Base-by-base conservation (phyloP, 306 rosid species). In the Betula pendula region DNA sequence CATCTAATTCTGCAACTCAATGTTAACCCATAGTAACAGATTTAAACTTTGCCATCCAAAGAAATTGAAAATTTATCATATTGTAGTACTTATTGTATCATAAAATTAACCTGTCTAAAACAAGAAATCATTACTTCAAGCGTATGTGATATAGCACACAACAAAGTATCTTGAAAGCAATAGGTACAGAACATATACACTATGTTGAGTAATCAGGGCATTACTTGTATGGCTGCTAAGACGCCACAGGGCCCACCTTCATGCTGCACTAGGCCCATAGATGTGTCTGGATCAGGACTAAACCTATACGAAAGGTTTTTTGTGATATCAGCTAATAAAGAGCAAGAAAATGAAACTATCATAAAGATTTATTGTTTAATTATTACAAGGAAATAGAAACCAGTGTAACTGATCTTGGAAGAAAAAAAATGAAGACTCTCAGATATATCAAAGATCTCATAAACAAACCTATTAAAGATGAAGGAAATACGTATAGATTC, bases 221-320 rank as follows among this genome's bases (percentile, higher is more conserved):
- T 80, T 92, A 95, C 99, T 85, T 95, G 99, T 85, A 95, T 85
- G 76, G 99, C 92, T 85, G 97, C 96, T 87, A 92, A 91, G 88
- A 95, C 97, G 56, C 97, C 99, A 87, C 99, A 95, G 71, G 99
- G 99, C 77, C 99, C 97, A 67, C 99, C 99, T 95, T 95, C 97
- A 88, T 92, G 96, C 89, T 95, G 99, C 90, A 95, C 99, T 71
- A 95, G 87, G 72, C 99, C 99, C 90, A 92, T 95, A 62, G 90
- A 87, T 76, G 99, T 95, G 86, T 91, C 92, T 77, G 90, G 89
- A 84, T 89, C 93, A 81, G 88, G 72, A 87, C 93, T 88, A 81
- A 81, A 75, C 80, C 84, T 73, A 49, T 25, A 71, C 31, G 60
- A 84, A 77, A 79, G 81, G 81, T 79, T 66, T 76, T 68, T 67